These are phyloP conservation scores for Colletotrichum tropicale DNA, from an alignment of 2,329 filamentous ascomycete genomes.

Conservation along the genomic window DNA sequence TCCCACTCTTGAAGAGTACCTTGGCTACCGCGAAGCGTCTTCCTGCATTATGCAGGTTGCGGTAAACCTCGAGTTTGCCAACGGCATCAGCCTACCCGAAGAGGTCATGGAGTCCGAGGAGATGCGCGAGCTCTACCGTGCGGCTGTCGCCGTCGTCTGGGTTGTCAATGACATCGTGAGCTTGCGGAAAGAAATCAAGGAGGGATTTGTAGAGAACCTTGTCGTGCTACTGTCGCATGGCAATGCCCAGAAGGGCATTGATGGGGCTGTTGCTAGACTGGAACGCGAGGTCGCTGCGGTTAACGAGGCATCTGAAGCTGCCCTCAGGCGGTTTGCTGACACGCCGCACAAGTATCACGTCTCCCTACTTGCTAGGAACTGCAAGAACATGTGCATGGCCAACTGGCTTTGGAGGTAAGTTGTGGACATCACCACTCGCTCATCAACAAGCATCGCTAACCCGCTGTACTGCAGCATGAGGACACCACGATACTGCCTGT, in stretches of 20 bases:
- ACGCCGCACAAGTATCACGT: not conserved
- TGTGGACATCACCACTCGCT: fast-evolving
- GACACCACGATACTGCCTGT: slow-evolving; percentile 3
- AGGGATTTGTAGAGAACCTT: slow-evolving; percentile 7
- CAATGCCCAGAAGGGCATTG: not conserved
- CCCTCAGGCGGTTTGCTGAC: not conserved
- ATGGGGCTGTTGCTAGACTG: not conserved
- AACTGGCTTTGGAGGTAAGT: slow-evolving; percentile 13
- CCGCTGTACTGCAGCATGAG: not conserved
- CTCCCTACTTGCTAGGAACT: not conserved
- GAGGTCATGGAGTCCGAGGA: not conserved
- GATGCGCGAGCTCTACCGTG: slow-evolving; percentile 1
- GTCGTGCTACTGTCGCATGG: not conserved
- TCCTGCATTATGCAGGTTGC: slow-evolving; percentile 8
- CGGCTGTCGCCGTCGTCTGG: not conserved
- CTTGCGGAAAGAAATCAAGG: slow-evolving; percentile 6
- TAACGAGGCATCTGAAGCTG: not conserved
- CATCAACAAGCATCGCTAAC: fast-evolving
- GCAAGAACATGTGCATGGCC: slow-evolving; percentile 13
- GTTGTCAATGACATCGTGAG: slow-evolving; percentile 7
- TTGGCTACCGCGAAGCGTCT: not conserved
- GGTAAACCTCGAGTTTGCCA: slow-evolving; percentile 3
- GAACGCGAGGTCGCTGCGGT: not conserved
- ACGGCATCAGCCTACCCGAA: not conserved
- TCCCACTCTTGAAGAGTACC: not conserved